These are phyloP conservation scores for Ustilago cynodontis DNA, from an alignment of 1,284 basidiomycete species.

Conservation along the genomic window DNA sequence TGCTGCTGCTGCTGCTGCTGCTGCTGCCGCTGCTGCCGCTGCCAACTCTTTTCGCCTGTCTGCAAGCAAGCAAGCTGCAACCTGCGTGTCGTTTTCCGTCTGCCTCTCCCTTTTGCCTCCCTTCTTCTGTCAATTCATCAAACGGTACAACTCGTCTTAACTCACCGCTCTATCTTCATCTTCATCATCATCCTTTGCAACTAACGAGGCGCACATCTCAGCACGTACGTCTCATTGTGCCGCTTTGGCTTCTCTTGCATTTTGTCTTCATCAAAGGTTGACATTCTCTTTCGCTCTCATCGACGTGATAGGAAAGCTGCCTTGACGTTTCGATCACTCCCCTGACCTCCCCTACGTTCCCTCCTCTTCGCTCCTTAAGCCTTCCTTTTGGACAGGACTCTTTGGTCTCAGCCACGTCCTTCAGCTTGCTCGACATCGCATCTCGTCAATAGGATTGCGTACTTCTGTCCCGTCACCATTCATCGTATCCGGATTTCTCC, in stretches of 20 bases:
- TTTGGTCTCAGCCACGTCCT: too few relatives aligned
- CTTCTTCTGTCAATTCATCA: constrained; percentile 13
- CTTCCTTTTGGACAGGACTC: not conserved
- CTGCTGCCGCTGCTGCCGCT: constrained; percentile 17
- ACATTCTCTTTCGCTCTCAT: not conserved
- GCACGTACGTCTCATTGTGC: constrained; percentile 19
- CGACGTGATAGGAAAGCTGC: constrained; percentile 22
- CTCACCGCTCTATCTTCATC: constrained; percentile 8
- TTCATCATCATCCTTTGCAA: constrained; percentile 5
- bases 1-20: not conserved
- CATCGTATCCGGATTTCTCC: not conserved
- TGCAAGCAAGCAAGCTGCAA: constrained; percentile 44
- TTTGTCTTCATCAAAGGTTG: constrained; percentile 2
- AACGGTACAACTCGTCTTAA: constrained; percentile 13
- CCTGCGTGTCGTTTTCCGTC: constrained; percentile 40
- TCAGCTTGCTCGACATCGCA: not conserved
- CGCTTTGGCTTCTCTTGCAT: constrained; percentile 9
- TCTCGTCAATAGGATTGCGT: not conserved
- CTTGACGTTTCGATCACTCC: constrained; percentile 4
- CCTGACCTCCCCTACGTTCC: not conserved
- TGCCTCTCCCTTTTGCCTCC: not conserved
- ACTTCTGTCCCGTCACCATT: not conserved
- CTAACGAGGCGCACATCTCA: constrained; percentile 16
- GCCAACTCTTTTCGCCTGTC: constrained; percentile 5
- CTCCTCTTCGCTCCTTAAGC: not conserved